Evolutionary conservation across 1,139 yeast genomes (phyloP).

Genomic region (Saccharomyces pastorianus): DNA sequence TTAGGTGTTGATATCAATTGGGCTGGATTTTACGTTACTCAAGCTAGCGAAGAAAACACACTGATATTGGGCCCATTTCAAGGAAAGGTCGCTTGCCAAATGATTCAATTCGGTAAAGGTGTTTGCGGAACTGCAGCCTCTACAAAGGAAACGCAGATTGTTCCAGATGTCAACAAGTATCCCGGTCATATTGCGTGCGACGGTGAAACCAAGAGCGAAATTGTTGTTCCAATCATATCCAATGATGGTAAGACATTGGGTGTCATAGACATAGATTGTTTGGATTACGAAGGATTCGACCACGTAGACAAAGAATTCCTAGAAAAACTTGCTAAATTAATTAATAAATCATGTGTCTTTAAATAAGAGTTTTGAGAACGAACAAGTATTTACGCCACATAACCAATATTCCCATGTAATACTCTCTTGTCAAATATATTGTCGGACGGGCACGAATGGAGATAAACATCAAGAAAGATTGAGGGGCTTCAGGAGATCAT

Average conservation of each 20-base stretch:
- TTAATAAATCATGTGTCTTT: conserved; percentile 37
- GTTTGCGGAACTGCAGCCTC: conserved; percentile 86
- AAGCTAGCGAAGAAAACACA: conserved; percentile 31
- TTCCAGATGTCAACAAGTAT: conserved; percentile 62
- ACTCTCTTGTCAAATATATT: not conserved
- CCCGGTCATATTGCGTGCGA: conserved; percentile 98
- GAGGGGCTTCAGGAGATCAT: not conserved
- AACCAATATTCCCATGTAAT: not conserved
- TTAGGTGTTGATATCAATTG: conserved; percentile 61
- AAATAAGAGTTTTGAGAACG: not conserved
- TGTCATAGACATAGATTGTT: conserved; percentile 82
- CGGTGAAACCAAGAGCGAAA: conserved; percentile 87
- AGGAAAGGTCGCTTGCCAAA: conserved; percentile 94
- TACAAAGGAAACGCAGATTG: conserved; percentile 54
- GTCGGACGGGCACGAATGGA: not conserved
- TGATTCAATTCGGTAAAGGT: conserved; percentile 68
- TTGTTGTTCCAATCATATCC: conserved; percentile 73
- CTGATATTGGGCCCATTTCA: conserved; percentile 87
- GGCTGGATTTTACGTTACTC: conserved; percentile 77
- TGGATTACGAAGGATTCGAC: conserved; percentile 55
- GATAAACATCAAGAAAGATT: not conserved
- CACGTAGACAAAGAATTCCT: conserved; percentile 51
- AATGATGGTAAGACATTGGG: conserved; percentile 45
- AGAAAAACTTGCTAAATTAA: conserved; percentile 47
- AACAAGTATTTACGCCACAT: not conserved